phyloP scores from a whole-genome alignment of 495 filamentous ascomycete species.

The Trichoderma asperelloides region DNA sequence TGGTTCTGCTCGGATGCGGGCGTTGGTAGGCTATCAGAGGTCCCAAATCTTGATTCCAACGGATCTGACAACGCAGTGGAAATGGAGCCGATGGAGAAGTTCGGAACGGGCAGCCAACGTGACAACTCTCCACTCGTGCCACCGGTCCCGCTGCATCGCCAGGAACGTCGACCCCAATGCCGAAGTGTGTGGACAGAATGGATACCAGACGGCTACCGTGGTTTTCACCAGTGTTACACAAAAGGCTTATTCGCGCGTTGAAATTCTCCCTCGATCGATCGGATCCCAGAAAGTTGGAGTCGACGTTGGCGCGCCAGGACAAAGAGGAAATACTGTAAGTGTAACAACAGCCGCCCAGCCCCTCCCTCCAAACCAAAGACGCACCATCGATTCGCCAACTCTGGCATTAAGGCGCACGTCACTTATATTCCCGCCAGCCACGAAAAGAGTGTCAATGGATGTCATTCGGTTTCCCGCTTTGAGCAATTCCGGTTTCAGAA shows the following conservation, averaged over 20 bases:
- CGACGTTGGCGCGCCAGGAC: background rate
- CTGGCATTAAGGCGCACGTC: background rate
- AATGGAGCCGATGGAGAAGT: slow-evolving; percentile 4
- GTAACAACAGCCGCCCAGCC: background rate
- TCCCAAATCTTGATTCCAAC: background rate
- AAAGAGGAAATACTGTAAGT: background rate
- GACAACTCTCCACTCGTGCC: slow-evolving; percentile 4
- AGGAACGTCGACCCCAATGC: slow-evolving; percentile 4
- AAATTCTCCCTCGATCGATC: slow-evolving; percentile 2
- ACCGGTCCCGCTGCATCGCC: slow-evolving; percentile 7
- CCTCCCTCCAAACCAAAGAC: background rate
- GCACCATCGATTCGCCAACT: background rate
- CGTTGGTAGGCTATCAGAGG: background rate
- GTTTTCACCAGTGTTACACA: background rate
- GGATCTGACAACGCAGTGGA: slow-evolving; percentile 6
- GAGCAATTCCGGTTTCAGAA: background rate
- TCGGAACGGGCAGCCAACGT: slow-evolving; percentile 6
- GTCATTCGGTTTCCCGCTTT: background rate
- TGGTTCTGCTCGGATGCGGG: background rate
- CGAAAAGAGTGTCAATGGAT: background rate
- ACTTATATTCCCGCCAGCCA: background rate
- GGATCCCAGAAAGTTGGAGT: background rate
- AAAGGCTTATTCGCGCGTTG: slow-evolving; percentile 3
- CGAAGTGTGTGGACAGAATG: slow-evolving; percentile 6
- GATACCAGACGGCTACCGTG: slow-evolving; percentile 1